Evolutionary conservation across 441 rosid species (phyloP).

Genomic region (Erysimum cheiri): DNA sequence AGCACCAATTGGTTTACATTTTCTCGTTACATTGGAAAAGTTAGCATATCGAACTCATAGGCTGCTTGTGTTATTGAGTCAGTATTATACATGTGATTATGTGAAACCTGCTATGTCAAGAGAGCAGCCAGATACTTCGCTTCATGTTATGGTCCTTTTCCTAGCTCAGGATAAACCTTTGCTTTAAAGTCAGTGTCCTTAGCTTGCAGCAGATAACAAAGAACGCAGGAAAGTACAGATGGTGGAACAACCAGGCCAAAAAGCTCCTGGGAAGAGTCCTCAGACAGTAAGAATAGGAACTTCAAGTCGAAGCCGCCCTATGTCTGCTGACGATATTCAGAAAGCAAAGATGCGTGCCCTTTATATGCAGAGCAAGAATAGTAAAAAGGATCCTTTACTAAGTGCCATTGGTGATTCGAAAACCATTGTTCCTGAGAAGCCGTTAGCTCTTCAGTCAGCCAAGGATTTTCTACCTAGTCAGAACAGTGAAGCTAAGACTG

Average conservation of each 20-base stretch:
- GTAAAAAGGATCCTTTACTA: slow-evolving; percentile 57
- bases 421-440: slow-evolving; percentile 51
- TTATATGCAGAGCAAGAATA: slow-evolving; percentile 82
- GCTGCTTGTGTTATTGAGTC: slow-evolving; percentile 22
- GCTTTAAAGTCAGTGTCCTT: slow-evolving; percentile 52
- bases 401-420: slow-evolving; percentile 56
- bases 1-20: not conserved
- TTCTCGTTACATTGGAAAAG: slow-evolving; percentile 19
- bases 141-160: slow-evolving; percentile 25
- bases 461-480: slow-evolving; percentile 42
- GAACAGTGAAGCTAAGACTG: slow-evolving; percentile 37
- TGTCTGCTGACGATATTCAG: slow-evolving; percentile 99
- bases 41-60: slow-evolving; percentile 19
- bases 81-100: slow-evolving; percentile 23
- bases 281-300: slow-evolving; percentile 67
- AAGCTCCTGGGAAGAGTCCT: slow-evolving; percentile 66
- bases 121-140: not conserved
- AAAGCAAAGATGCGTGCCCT: slow-evolving; percentile 95
- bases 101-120: slow-evolving; percentile 30
- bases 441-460: slow-evolving; percentile 44
- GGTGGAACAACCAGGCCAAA: slow-evolving; percentile 98
- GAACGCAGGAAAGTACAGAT: slow-evolving; percentile 94
- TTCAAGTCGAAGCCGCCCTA: slow-evolving; percentile 78
- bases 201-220: slow-evolving; percentile 74
- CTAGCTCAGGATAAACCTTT: slow-evolving; percentile 6